phyloP scores from a whole-genome alignment of 306 rosid genomes.

The Hippophae gyantsensis region DNA sequence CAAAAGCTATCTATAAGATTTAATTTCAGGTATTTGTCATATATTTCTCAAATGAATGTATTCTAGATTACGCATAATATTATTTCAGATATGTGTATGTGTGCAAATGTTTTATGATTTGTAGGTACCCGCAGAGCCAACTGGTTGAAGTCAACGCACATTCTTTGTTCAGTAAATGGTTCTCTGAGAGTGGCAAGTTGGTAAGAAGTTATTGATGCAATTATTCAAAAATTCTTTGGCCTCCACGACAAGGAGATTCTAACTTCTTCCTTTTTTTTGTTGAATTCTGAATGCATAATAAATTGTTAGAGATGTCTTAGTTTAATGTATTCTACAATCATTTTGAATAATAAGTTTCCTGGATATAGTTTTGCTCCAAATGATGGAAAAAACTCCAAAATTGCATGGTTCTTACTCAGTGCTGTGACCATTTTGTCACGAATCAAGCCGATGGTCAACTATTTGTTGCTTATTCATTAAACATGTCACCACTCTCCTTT shows the following conservation, averaged over 20 bases:
- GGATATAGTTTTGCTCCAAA: background rate
- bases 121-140: constrained; percentile 71
- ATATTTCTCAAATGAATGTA: background rate
- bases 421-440: no score
- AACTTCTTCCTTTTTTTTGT: no score
- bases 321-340: no score
- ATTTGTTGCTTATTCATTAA: no score
- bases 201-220: constrained; percentile 32
- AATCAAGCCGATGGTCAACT: no score
- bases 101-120: background rate
- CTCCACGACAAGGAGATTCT: no score
- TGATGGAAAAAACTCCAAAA: background rate
- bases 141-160: constrained; percentile 96
- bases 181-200: constrained; percentile 99
- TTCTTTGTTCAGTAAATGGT: constrained; percentile 99
- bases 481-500: background rate
- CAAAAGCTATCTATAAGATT: constrained; percentile 83
- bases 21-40: constrained; percentile 52
- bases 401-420: background rate
- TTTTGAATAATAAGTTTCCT: background rate
- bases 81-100: background rate
- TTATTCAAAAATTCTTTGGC: background rate
- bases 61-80: background rate
- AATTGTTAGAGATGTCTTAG: background rate
- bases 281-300: no score